Percentiles rank a stretch among this genome's conserved stretches.
Evolutionary conservation across 2,329 filamentous ascomycete species (phyloP).

Genomic region (Sodiomyces alkalinus): DNA sequence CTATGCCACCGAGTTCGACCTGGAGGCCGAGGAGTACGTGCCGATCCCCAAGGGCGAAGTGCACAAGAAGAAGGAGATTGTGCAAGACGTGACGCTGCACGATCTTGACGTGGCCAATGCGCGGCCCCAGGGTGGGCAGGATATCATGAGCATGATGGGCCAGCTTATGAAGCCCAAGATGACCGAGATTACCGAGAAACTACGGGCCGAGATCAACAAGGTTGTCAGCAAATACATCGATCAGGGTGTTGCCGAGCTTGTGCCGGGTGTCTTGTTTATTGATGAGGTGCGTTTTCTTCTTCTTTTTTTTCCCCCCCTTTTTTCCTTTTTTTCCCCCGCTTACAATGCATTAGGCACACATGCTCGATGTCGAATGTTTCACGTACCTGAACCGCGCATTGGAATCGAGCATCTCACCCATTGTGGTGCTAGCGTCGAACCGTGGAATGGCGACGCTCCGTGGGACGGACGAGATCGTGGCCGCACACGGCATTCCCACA

Average conservation of each 20-base stretch:
- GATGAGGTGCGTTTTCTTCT: conserved; percentile 56
- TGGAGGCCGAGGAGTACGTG: conserved; percentile 97
- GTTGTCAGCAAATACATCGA: conserved; percentile 98
- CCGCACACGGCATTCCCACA: conserved; percentile 84
- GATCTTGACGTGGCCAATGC: conserved; percentile 94
- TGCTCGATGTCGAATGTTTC: conserved; percentile 99
- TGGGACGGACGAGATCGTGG: conserved; percentile 66
- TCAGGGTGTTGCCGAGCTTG: conserved; percentile 90
- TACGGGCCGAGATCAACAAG: conserved; percentile 94
- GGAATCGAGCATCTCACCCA: conserved; percentile 85
- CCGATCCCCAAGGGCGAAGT: conserved; percentile 98
- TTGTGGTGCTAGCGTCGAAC: conserved; percentile 95
- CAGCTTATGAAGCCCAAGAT: conserved; percentile 99
- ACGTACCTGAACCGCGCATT: conserved; percentile 98
- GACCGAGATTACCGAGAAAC: conserved; percentile 97
- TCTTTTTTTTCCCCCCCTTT: conserved; percentile 8
- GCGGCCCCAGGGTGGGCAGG: conserved; percentile 87
- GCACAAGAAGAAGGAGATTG: conserved; percentile 99
- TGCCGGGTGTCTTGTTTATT: conserved; percentile 97
- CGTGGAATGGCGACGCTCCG: conserved; percentile 87
- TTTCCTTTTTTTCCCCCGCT: too few relatives aligned
- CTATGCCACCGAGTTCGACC: conserved; percentile 95
- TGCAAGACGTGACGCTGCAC: conserved; percentile 94
- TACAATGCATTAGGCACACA: conserved; percentile 57
- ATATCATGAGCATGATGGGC: conserved; percentile 99